Evolutionary conservation across 768 basidiomycete species (phyloP).

Genomic region (Lentinula aciculospora): DNA sequence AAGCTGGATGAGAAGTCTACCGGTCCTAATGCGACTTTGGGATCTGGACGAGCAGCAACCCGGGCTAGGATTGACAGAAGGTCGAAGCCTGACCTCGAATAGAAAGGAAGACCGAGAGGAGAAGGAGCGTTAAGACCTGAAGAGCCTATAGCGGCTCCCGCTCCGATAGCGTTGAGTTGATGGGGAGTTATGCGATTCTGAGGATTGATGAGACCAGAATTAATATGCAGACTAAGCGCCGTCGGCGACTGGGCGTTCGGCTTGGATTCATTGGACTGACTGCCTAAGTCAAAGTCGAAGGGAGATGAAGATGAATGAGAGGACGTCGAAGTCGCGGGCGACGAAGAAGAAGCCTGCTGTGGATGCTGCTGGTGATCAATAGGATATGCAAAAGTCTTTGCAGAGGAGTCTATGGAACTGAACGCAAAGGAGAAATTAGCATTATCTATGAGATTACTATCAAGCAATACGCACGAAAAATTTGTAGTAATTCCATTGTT

Average conservation of each 20-base stretch:
- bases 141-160: not conserved
- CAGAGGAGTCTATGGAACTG: slow-evolving; percentile 1
- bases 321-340: not conserved
- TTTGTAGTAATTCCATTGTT: slow-evolving; percentile 34
- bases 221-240: slow-evolving; percentile 6
- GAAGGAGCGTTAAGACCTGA: slow-evolving; percentile 21
- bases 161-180: not conserved
- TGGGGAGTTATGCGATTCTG: not conserved
- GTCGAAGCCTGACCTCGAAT: slow-evolving; percentile 91
- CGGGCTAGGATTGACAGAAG: slow-evolving; percentile 76
- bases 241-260: not conserved
- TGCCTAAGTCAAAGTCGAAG: slow-evolving; percentile 18
- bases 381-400: not conserved
- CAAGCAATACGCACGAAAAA: slow-evolving; percentile 8
- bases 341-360: slow-evolving; percentile 1
- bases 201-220: slow-evolving; percentile 5
- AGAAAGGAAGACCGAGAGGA: slow-evolving; percentile 50
- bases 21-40: slow-evolving; percentile 76
- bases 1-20: slow-evolving; percentile 94
- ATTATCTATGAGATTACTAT: not conserved
- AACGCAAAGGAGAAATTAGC: not conserved
- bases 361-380: not conserved
- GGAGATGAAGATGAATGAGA: slow-evolving; percentile 13
- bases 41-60: slow-evolving; percentile 68
- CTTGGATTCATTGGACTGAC: not conserved